Conservation (phyloP, 2,329 filamentous ascomycete genomes). For the Epichloe gansuensis region DNA sequence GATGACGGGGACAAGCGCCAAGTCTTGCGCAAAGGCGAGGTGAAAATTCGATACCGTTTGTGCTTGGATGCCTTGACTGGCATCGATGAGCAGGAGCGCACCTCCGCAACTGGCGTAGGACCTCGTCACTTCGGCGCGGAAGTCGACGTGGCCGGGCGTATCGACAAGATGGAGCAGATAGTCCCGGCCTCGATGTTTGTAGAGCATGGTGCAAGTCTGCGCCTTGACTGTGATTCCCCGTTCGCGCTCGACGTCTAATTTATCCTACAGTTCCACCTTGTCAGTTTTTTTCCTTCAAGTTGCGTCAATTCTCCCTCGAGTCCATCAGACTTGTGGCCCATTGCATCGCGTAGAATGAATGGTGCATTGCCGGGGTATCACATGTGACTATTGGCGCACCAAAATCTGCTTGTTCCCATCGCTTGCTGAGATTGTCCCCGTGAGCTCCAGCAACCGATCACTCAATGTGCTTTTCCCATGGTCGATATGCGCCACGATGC, state of each 20-base stretch:
- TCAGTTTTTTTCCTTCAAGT: background rate
- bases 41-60: conserved; percentile 99
- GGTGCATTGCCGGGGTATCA: no score
- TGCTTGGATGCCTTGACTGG: conserved; percentile 90
- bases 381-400: conserved; percentile 18
- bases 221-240: conserved; percentile 97
- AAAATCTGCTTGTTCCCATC: conserved; percentile 83
- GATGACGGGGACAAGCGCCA: conserved; percentile 78
- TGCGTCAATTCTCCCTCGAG: background rate
- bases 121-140: conserved; percentile 86
- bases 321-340: background rate
- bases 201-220: conserved; percentile 96
- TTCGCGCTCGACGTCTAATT: conserved; percentile 50
- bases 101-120: conserved; percentile 95
- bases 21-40: conserved; percentile 82
- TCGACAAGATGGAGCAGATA: conserved; percentile 93
- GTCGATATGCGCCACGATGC: conserved; percentile 96
- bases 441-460: conserved; percentile 84
- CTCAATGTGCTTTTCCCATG: conserved; percentile 96
- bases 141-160: conserved; percentile 95
- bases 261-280: conserved; percentile 42
- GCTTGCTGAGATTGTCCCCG: conserved; percentile 79
- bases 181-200: conserved; percentile 73
- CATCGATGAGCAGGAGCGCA: conserved; percentile 84
- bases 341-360: background rate